Evolutionary conservation across 495 filamentous ascomycete species (phyloP).

Genomic region (Penicillium tannophilum): DNA sequence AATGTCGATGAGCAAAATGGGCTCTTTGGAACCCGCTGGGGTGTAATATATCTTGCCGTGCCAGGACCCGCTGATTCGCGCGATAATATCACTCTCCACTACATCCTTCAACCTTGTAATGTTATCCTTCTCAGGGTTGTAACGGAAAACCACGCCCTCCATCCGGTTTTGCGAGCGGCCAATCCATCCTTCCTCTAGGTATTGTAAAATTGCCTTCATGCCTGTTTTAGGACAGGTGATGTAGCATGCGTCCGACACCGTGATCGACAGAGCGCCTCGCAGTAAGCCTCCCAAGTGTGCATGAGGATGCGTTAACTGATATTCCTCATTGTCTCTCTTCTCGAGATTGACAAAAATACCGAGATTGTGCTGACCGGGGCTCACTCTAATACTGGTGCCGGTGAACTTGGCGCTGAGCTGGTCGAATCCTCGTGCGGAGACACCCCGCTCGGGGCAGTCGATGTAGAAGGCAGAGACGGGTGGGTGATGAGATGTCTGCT

Average conservation of each 20-base stretch:
- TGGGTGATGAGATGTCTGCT: slow-evolving; percentile 98
- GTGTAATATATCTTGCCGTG: slow-evolving; percentile 70
- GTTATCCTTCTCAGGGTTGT: slow-evolving; percentile 78
- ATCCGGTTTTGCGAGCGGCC: slow-evolving; percentile 88
- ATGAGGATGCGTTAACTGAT: slow-evolving; percentile 90
- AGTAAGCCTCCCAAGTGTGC: slow-evolving; percentile 91
- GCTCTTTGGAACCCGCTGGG: slow-evolving; percentile 56
- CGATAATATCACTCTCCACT: slow-evolving; percentile 76
- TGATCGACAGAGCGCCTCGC: slow-evolving; percentile 78
- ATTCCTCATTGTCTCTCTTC: slow-evolving; percentile 80
- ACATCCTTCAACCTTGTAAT: slow-evolving; percentile 81
- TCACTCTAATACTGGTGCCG: slow-evolving; percentile 88
- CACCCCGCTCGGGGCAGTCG: slow-evolving; percentile 87
- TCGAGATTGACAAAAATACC: slow-evolving; percentile 92
- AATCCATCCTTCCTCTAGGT: slow-evolving; percentile 93
- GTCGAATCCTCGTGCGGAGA: slow-evolving; percentile 88
- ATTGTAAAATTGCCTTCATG: slow-evolving; percentile 87
- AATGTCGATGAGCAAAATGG: slow-evolving; percentile 82
- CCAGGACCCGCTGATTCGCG: slow-evolving; percentile 85
- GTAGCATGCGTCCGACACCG: slow-evolving; percentile 84
- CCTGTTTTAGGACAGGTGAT: slow-evolving; percentile 84
- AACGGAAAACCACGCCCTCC: slow-evolving; percentile 87
- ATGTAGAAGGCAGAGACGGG: slow-evolving; percentile 96
- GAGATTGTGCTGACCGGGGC: slow-evolving; percentile 87
- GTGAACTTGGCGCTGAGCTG: slow-evolving; percentile 98